Evolutionary conservation across 2,329 filamentous ascomycete genomes (phyloP), one percentile per base, ranked within the genome.

Genomic region (Cladophialophora psammophila): DNA sequence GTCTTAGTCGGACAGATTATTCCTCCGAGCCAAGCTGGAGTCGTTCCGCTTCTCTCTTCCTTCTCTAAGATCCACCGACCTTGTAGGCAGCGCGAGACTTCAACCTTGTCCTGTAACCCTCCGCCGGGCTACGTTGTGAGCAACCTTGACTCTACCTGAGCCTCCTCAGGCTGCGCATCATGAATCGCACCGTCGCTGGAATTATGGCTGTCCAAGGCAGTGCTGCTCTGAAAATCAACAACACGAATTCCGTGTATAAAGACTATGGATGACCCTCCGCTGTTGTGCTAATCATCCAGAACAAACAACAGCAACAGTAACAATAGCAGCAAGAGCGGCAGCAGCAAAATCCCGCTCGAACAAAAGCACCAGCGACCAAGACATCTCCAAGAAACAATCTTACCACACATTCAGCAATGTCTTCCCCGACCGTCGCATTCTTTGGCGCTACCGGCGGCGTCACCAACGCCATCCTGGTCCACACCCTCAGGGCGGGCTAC

Each of bases 401-500:
- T 26, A 26, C 38, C n/a, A 48, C 40, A 60, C 12, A 26, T 13
- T 10, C 13, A 53, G 3, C 42, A 26, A 68, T 60, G 59, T 60
- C 63, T 57, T 63, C 56, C 45, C 74, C 65, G 57, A 81, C 79
- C 36, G 73, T 85, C 62, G 81, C 82, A 48, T 85, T 86, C 76
- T 80, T 86, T 69, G 84, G 84, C 55, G 82, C 83, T 31, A 86
- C 84, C 26, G 83, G 82, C 63, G 84, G 83, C 57, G 81, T 80
- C 68, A 78, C 80, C 40, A 76, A 80, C 54, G 72, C 79, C 34
- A 78, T 79, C 53, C 80, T 86, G 18, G 78, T 79, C 26, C 74
- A 75, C 20, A 76, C 83, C 5, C 78, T 86, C 50, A 75, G 78
- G 34, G 79, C 79, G 2, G 81, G 81, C 54, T 78, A 83, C 73